Percentiles rank a stretch among this genome's conserved stretches.
These are phyloP conservation scores for Ajuga reptans DNA, from an alignment of 305 asterid genomes.

Conservation along the genomic window DNA sequence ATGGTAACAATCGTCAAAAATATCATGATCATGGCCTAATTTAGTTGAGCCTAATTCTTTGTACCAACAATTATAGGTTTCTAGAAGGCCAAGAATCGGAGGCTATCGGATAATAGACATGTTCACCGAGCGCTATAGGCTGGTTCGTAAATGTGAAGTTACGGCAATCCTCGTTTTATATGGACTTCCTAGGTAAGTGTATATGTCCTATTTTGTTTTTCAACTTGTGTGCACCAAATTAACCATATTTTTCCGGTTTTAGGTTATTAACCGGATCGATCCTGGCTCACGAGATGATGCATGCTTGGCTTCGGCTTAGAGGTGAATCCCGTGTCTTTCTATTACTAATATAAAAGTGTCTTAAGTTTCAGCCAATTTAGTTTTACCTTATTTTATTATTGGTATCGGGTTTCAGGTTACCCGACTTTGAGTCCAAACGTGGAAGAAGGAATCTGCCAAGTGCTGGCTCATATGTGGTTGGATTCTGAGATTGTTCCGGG, in stretches of 20 bases:
- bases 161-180: slow-evolving; percentile 81
- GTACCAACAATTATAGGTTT: slow-evolving; percentile 38
- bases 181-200: slow-evolving; percentile 76
- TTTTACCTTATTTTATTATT: too few species aligned
- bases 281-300: slow-evolving; percentile 99
- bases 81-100: slow-evolving; percentile 66
- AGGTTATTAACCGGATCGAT: slow-evolving; percentile 90
- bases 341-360: too few species aligned
- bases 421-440: slow-evolving; percentile 58
- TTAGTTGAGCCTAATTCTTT: neutral
- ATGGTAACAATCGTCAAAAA: slow-evolving; percentile 27
- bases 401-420: slow-evolving; percentile 38
- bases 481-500: slow-evolving; percentile 68
- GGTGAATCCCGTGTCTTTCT: slow-evolving; percentile 30
- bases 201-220: neutral
- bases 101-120: slow-evolving; percentile 66
- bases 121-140: slow-evolving; percentile 71
- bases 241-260: neutral
- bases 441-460: slow-evolving; percentile 98
- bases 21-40: neutral
- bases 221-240: neutral
- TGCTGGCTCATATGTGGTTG: slow-evolving; percentile 89
- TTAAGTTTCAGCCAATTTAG: too few species aligned
- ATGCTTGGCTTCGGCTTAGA: slow-evolving; percentile 89
- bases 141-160: slow-evolving; percentile 66